Percentiles rank a stretch among this genome's conserved stretches.
Evolutionary conservation across 2,329 filamentous ascomycete species (phyloP).

Genomic region (Fusarium nurragi): DNA sequence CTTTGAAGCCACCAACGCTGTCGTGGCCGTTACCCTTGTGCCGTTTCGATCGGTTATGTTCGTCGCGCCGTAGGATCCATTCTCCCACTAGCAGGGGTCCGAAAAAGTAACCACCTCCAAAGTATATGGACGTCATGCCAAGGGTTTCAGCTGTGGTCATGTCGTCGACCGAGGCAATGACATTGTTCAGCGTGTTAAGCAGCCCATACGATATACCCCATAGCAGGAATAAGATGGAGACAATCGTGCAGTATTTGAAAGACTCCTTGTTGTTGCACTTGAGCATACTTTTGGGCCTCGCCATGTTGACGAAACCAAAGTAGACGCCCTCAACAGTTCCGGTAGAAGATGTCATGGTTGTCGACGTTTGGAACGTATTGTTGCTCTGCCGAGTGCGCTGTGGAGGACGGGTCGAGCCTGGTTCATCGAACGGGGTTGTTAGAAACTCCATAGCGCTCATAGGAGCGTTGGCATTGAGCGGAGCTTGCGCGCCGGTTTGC

Average conservation of each 20-base stretch:
- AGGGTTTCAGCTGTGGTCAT: slow-evolving; percentile 71
- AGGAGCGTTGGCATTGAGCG: slow-evolving; percentile 42
- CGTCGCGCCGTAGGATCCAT: slow-evolving; percentile 75
- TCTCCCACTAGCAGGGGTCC: slow-evolving; percentile 75
- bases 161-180: slow-evolving; percentile 69
- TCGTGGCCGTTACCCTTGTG: slow-evolving; percentile 52
- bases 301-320: slow-evolving; percentile 81
- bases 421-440: slow-evolving; percentile 53
- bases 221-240: slow-evolving; percentile 84
- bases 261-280: slow-evolving; percentile 71
- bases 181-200: slow-evolving; percentile 80
- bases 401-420: slow-evolving; percentile 20
- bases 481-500: slow-evolving; percentile 26
- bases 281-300: slow-evolving; percentile 75
- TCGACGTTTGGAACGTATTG: slow-evolving; percentile 35
- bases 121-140: slow-evolving; percentile 76
- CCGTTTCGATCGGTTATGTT: slow-evolving; percentile 61
- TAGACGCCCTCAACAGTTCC: slow-evolving; percentile 60
- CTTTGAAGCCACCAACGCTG: slow-evolving; percentile 74
- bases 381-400: slow-evolving; percentile 13
- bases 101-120: slow-evolving; percentile 74
- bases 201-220: slow-evolving; percentile 94
- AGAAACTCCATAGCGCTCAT: slow-evolving; percentile 58
- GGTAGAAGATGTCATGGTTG: slow-evolving; percentile 50
- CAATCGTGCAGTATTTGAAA: slow-evolving; percentile 75